Conservation (phyloP, 345 rosid genomes). For the Brassica cretica region DNA sequence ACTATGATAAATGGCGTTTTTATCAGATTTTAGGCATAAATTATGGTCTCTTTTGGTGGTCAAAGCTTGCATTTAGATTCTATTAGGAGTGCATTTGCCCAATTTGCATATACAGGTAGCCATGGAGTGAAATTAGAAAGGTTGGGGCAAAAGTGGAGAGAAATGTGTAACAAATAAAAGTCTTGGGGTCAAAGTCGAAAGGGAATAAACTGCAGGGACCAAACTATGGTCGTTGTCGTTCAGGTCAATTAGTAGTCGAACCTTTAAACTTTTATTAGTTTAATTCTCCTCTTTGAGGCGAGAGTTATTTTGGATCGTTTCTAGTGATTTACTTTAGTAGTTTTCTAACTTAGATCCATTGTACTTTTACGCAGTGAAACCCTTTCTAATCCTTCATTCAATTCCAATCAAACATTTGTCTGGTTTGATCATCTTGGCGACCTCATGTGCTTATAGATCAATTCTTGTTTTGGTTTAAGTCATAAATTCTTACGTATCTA, state of each 20-base stretch:
- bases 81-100: too few species aligned
- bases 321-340: neutral
- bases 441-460: neutral
- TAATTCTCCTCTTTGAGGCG: neutral
- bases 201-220: too few species aligned
- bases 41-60: too few species aligned
- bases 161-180: too few species aligned
- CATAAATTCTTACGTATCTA: neutral
- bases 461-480: neutral
- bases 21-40: too few species aligned
- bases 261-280: neutral
- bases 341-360: too few species aligned
- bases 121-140: too few species aligned
- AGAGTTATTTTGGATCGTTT: neutral
- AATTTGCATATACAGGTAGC: too few species aligned
- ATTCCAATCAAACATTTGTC: neutral
- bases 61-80: too few species aligned
- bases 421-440: neutral
- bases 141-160: too few species aligned
- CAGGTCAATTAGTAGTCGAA: neutral
- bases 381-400: neutral
- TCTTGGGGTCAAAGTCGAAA: too few species aligned
- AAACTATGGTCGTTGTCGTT: neutral
- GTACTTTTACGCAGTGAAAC: neutral
- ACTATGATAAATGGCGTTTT: too few species aligned